Base-by-base conservation (phyloP, 2,329 filamentous ascomycete species). In the Monosporascus sp. region DNA sequence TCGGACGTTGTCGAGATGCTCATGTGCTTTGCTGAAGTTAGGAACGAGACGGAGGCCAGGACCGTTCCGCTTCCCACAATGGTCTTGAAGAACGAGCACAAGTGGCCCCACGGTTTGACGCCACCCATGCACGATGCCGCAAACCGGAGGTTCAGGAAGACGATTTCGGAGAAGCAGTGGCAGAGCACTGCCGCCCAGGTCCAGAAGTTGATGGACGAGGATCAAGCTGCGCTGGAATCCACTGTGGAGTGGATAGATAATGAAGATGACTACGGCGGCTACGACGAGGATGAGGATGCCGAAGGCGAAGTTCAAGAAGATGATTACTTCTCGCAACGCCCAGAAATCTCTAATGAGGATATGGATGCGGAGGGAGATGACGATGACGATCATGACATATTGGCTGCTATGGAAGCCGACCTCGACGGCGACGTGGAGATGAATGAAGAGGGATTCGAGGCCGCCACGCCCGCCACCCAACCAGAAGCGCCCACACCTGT, bases 1-100 rank as follows among this genome's bases (percentile, higher is more conserved):
- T 88, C 89, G 35, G 91, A 96, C 65, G 83, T 96, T 37, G 91
- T 87, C 61, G 91, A 96, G 73, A 95, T 96, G 88, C 79, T 96
- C 37, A 74, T 95, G 7, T 88, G 93, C 1, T 82, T 91, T 54
- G 86, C 87, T 8, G 76, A 72, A 35, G 86, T 93, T 18, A 73
- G 77, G 47, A 85, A 71, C 51, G 86, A 89, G 58, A 73, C 78
- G n/a, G 85, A 88, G 65, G 87, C 86, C 1, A 75, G 79, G 63
- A 77, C 75, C n/a, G 78, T 75, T 51, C 80, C 86, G n/a, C 74
- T 95, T 15, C 91, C 91, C 1, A 70, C 77, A 51, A 87, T 91
- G 63, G 79, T 95, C 49, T 81, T 51, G 22, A 67, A 90, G 62
- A 75, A 71, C 68, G 85, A 72, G 5, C 85, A 86, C 62, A 86